Base-by-base conservation (phyloP, 1,284 basidiomycete genomes). In the Ganoderma lucidum region DNA sequence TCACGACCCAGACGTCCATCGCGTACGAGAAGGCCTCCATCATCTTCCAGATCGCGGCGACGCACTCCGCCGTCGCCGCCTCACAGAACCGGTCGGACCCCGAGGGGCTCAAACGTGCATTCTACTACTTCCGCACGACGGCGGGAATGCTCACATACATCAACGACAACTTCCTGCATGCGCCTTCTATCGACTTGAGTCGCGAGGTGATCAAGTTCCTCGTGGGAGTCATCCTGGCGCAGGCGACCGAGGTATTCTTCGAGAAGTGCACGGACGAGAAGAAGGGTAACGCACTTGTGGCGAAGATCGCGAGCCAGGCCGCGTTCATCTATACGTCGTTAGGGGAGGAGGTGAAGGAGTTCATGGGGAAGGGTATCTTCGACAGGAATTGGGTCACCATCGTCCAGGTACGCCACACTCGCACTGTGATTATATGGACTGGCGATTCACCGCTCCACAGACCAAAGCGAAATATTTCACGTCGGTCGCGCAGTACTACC, bases 81-180 rank as follows among this genome's bases (percentile, higher is more conserved):
- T 86, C 91, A 0, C 93, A 95, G 82, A 93, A 92, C 75, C 86
- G 95, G 67, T 90, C 93, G 4, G 93, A 96, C 66, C 94, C 96
- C 2, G 97, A 99, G 79, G 97, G 97, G n/a, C 82, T 97, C 75
- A 99, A 99, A 81, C 90, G 96, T 32, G 90, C 96, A 0, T 99
- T 98, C 84, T 90, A 96, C 81, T 96, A 96, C 80, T 93, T 96
- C 75, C 87, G 94, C 23, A 93, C 95, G n/a, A 92, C 95, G 44
- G 96, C 97, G 0, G 98, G 98, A 30, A 98, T 99, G 96, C 89
- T 99, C 76, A 96, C 93, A 12, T 99, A 99, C 80, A 97, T 99
- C 86, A 99, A 99, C 83, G 97, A 99, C 81, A 99, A 99, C 86
- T 99, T 99, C 81, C 84, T 99, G 0, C 98, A 99, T 78, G 98